Base-by-base conservation (phyloP, 257 asterid genomes). In the Apocynum venetum region DNA sequence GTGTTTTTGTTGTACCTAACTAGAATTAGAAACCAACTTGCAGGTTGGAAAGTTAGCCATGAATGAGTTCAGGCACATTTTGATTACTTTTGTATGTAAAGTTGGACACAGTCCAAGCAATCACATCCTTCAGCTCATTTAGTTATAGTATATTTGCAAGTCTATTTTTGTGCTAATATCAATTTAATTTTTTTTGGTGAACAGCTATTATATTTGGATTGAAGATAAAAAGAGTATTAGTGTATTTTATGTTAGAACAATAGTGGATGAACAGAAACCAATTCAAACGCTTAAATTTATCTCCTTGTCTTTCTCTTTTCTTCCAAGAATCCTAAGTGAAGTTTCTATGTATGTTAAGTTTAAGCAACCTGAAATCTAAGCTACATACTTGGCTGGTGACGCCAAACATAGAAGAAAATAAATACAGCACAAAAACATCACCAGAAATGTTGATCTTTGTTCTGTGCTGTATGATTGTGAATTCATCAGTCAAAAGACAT, bases 11-110 rank as follows among this genome's bases (percentile, higher is more conserved):
- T 56, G 3, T 59, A 53, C 41, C 43, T 15, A 49, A 65, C 73
- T 52, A 25, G 31, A 67, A 41, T 44, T 53, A 41, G 75, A 44
- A 77, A 77, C 40, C 69, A 77, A 77, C 25, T 77, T 68, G 76
- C 36, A 31, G 64, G 72, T 46, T 41, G 47, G 55, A 68, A 66
- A 77, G 47, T 14, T 53, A 59, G 41, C 57, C 53, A 4, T 19
- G 47, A 14, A 35, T 36, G 19, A 17, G 17, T n/a, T 46, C 6
- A 19, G 64, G 6, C 10, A n/a, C 44, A 74, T 41, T 60, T 44
- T 74, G 46, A 55, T 35, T 47, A 14, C 61, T 61, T 61, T 57
- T 75, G 41, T 38, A 48, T 7, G 35, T 35, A 47, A 74, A 57
- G 70, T 74, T 44, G 70, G 70, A n/a, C 20, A 67, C 57, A 57